A percentile compares a stretch with the other conserved stretches of the same genome.
Evolutionary conservation across 352 stramenopile genomes (phyloP).

Genomic region (Globisporangium barbulae): DNA sequence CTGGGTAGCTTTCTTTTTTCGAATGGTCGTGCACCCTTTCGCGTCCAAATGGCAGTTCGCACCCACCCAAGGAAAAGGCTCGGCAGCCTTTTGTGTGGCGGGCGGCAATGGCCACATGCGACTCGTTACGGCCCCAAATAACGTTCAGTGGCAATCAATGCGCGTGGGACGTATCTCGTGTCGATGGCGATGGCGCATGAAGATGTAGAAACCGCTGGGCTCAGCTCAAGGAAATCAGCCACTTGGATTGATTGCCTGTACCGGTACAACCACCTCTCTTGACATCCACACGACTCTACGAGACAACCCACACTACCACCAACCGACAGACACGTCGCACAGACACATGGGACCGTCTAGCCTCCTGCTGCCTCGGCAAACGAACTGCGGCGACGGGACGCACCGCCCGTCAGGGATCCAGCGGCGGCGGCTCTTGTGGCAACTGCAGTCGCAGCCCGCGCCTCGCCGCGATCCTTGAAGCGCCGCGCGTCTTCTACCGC

Average conservation of each 20-base stretch:
- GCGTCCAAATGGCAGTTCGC: not conserved
- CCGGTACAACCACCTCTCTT: not conserved
- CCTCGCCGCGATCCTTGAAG: too few relatives aligned
- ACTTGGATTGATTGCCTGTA: not conserved
- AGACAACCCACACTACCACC: not conserved
- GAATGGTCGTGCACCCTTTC: conserved; percentile 2
- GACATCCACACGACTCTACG: not conserved
- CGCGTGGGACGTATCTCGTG: not conserved
- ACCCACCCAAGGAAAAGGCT: not conserved
- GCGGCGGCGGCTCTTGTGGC: too few relatives aligned
- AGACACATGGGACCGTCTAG: not conserved
- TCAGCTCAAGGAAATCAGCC: not conserved
- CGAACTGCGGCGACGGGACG: too few relatives aligned
- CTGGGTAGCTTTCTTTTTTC: conserved; percentile 1
- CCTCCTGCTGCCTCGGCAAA: too few relatives aligned
- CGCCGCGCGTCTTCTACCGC: too few relatives aligned
- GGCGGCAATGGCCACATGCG: not conserved
- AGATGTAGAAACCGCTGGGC: not conserved
- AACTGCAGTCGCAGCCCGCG: too few relatives aligned
- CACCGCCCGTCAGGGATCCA: too few relatives aligned
- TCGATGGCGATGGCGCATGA: not conserved
- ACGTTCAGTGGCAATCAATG: not conserved
- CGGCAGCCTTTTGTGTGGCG: not conserved
- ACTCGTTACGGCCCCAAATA: not conserved
- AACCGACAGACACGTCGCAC: not conserved